Percentiles rank a stretch among this genome's conserved stretches.
Evolutionary conservation across 495 filamentous ascomycete species (phyloP).

Genomic region (Penicillium goetzii): DNA sequence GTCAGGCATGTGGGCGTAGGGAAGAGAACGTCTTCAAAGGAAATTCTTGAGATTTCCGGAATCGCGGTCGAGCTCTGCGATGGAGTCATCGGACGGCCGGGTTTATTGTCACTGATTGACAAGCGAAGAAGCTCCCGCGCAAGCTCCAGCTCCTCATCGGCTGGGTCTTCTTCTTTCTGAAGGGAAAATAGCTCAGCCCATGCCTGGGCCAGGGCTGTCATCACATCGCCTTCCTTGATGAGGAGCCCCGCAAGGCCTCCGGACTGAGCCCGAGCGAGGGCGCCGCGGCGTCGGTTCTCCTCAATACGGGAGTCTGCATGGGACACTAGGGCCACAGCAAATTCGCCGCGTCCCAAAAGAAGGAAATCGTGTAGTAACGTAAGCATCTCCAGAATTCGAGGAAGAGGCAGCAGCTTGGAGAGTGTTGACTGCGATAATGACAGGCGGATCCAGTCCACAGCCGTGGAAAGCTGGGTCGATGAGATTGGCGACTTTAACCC

Average conservation of each 20-base stretch:
- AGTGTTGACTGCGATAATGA: constrained; percentile 81
- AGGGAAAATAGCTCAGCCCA: constrained; percentile 78
- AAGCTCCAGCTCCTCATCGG: constrained; percentile 75
- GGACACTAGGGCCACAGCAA: constrained; percentile 80
- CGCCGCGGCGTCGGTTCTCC: constrained; percentile 45
- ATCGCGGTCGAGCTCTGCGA: constrained; percentile 36
- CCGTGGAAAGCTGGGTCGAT: constrained; percentile 64
- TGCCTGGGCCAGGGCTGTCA: constrained; percentile 69
- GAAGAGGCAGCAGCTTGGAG: constrained; percentile 75
- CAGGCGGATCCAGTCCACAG: constrained; percentile 74
- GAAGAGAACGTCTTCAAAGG: constrained; percentile 81
- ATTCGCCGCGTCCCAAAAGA: constrained; percentile 85
- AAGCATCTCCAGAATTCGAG: constrained; percentile 75
- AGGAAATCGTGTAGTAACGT: constrained; percentile 83
- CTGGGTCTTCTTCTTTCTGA: constrained; percentile 71
- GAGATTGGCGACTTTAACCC: constrained; percentile 73
- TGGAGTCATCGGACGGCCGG: constrained; percentile 29
- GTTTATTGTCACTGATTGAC: constrained; percentile 51
- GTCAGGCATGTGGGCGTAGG: constrained; percentile 73
- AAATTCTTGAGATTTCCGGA: constrained; percentile 40
- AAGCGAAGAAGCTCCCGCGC: constrained; percentile 76
- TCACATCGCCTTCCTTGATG: constrained; percentile 86
- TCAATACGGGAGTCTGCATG: constrained; percentile 78
- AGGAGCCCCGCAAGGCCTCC: constrained; percentile 57
- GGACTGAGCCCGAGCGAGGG: constrained; percentile 26